phyloP scores from a whole-genome alignment of 192 early-diverging fungal genomes.

The Backusella luteola region DNA sequence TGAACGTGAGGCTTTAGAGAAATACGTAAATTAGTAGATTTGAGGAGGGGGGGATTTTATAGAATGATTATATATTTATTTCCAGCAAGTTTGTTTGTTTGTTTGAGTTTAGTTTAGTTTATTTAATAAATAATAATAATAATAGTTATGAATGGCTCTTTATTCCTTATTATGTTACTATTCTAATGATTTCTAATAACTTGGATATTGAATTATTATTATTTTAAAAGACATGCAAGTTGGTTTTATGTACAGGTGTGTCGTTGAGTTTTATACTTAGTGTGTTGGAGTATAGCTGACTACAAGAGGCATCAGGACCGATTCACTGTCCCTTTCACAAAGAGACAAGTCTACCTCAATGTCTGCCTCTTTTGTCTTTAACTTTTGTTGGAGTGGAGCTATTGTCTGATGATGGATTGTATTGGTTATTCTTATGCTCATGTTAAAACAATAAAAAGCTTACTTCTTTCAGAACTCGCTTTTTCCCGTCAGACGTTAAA shows the following conservation, averaged over 20 bases:
- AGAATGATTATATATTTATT: background rate
- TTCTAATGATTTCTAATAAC: too few relatives aligned
- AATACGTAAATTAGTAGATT: background rate
- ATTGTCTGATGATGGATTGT: background rate
- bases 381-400: background rate
- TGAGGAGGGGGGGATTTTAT: background rate
- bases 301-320: background rate
- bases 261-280: background rate
- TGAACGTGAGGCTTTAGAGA: constrained; percentile 6
- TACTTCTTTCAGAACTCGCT: background rate
- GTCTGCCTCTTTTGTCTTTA: background rate
- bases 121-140: background rate
- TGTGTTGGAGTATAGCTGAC: background rate
- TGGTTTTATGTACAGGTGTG: background rate
- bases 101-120: background rate
- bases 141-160: background rate
- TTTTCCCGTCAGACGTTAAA: background rate
- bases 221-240: background rate
- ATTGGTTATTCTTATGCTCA: background rate
- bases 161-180: too few relatives aligned
- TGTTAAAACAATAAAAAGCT: background rate
- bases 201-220: background rate
- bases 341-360: background rate
- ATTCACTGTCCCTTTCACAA: background rate
- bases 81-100: background rate